Base-by-base conservation (phyloP, 495 filamentous ascomycete genomes). In the Trichoderma virens region DNA sequence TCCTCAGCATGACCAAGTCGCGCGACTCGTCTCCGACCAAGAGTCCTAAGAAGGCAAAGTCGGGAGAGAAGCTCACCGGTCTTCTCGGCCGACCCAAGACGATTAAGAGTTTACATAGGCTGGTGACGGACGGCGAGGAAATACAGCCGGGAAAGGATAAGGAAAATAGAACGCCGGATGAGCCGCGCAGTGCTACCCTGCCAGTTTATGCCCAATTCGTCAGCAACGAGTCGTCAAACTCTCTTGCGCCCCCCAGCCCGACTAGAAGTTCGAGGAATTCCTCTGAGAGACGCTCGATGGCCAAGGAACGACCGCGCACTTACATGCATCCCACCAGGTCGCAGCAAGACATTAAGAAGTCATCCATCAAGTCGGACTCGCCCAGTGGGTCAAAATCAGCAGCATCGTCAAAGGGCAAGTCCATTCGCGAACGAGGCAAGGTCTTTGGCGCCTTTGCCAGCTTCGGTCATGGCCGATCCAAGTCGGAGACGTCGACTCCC, bases 41-140 rank as follows among this genome's bases (percentile, higher is more conserved):
- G 64, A 56, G 51, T 13, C 86, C 88, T 7, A 93, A 92, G 74
- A 95, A 93, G 79, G 83, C 85, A 20, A 96, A 95, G 69, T 95
- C 92, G 0, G 81, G 89, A 5, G 92, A 89, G 59, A 93, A 89
- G 70, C 78, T 96, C 5, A 82, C 85, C 0, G 86, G 80, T 4
- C 82, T 90, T 11, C 80, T 88, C 60, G 81, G 75, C 23, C 81
- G 85, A 45, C 82, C 84, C 23, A 88, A 85, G 66, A 81, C 84
- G 11, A 78, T 80, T 14, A 88, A 86, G 72, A 82, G 80, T 62
- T 65, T 81, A 31, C 73, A 78, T 35, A 75, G 78, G 70, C 67
- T 71, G 60, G 72, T 70, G 35, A 67, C 39, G 27, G 70, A 69
- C 39, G 51, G 25, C 13, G 73, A 80, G 13, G 75, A 78, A 14